Percentiles rank a stretch among this genome's conserved stretches.
These are phyloP conservation scores for Phaeosphaeriaceae sp. DNA, from an alignment of 2,329 filamentous ascomycete species.

Conservation along the genomic window DNA sequence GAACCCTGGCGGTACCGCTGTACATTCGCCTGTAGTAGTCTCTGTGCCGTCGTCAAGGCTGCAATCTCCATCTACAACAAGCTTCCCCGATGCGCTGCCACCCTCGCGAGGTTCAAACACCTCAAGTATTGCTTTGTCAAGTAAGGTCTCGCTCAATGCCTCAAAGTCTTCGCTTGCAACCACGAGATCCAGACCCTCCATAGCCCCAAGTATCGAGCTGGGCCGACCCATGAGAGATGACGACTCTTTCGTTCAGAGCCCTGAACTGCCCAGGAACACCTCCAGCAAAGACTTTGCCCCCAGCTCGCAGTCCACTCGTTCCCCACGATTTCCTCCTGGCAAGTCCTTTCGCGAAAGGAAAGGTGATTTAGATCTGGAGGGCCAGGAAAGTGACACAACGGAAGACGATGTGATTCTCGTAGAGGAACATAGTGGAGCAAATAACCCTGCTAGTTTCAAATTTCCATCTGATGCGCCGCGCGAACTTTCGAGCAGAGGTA, in stretches of 20 bases:
- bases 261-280: slow-evolving; percentile 26
- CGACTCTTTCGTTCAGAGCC: slow-evolving; percentile 33
- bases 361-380: slow-evolving; percentile 31
- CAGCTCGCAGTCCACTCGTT: slow-evolving; percentile 14
- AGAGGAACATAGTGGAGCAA: slow-evolving; percentile 23
- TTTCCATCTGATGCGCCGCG: slow-evolving; percentile 28
- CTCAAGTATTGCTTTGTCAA: slow-evolving; percentile 35
- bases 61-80: slow-evolving; percentile 47
- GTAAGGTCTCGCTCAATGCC: slow-evolving; percentile 40
- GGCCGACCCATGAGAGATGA: slow-evolving; percentile 29
- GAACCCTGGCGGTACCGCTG: slow-evolving; percentile 37
- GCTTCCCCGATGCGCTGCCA: slow-evolving; percentile 44
- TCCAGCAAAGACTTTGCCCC: slow-evolving; percentile 24
- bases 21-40: slow-evolving; percentile 45
- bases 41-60: slow-evolving; percentile 46
- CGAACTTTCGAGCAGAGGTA: slow-evolving; percentile 28
- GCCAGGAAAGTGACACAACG: slow-evolving; percentile 41
- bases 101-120: slow-evolving; percentile 44
- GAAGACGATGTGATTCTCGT: slow-evolving; percentile 39
- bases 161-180: slow-evolving; percentile 37
- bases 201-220: slow-evolving; percentile 30
- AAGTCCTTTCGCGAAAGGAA: slow-evolving; percentile 27
- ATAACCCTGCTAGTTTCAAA: slow-evolving; percentile 30
- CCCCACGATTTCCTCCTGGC: slow-evolving; percentile 25
- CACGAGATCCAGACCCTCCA: slow-evolving; percentile 38